phyloP scores from a whole-genome alignment of 108 stramenopile species.

The Pseudonitzschia delicatissima region DNA sequence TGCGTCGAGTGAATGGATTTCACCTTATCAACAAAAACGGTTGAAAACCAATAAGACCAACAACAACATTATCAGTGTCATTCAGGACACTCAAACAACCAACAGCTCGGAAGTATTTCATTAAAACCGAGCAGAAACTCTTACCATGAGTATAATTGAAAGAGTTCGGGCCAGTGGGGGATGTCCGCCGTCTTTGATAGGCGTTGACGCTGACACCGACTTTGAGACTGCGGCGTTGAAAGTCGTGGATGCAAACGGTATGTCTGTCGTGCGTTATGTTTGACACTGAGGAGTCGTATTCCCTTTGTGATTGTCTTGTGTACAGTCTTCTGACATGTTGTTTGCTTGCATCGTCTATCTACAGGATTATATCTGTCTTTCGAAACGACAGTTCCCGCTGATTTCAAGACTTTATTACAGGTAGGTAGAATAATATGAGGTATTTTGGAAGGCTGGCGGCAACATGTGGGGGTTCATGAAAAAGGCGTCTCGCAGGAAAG shows the following conservation, averaged over 20 bases:
- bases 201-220: slow-evolving; percentile 9
- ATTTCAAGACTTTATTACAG: slow-evolving; percentile 38
- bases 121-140: no score
- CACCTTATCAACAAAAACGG: no score
- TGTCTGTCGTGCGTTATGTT: slow-evolving; percentile 10
- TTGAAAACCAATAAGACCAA: no score
- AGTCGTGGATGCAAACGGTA: slow-evolving; percentile 42
- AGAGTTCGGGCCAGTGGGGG: slow-evolving; percentile 43
- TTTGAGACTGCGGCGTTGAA: slow-evolving; percentile 31
- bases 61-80: no score
- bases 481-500: no score
- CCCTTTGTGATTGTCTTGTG: neutral
- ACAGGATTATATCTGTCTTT: slow-evolving; percentile 22
- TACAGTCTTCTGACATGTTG: neutral
- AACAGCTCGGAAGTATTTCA: no score
- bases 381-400: slow-evolving; percentile 6
- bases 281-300: neutral
- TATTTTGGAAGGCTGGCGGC: no score
- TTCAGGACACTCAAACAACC: no score
- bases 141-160: slow-evolving; percentile 30
- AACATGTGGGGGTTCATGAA: no score
- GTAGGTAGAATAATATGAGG: no score
- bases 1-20: no score
- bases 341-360: neutral
- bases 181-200: slow-evolving; percentile 47